These are phyloP conservation scores for Fraxinus xanthoxyloides DNA, from an alignment of 305 asterid genomes.

Conservation along the genomic window DNA sequence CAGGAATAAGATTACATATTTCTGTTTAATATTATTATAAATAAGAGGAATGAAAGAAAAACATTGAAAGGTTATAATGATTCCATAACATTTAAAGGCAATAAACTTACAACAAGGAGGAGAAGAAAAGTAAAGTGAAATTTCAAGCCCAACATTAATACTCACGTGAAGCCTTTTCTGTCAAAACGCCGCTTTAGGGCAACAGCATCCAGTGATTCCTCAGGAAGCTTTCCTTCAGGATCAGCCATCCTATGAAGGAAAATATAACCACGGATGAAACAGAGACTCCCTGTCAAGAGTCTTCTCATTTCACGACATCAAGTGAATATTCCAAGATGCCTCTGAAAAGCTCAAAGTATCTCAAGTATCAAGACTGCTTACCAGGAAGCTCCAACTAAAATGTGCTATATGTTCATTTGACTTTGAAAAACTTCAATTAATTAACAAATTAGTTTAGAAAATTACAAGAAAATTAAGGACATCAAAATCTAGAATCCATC, in stretches of 20 bases:
- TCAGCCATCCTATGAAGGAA: slow-evolving; percentile 60
- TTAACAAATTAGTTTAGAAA: neutral
- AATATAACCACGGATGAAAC: neutral
- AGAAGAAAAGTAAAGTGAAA: slow-evolving; percentile 4
- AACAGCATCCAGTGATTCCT: slow-evolving; percentile 65
- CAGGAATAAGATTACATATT: neutral
- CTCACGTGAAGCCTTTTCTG: slow-evolving; percentile 90
- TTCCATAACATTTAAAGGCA: neutral
- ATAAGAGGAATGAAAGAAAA: neutral
- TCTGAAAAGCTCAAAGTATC: neutral
- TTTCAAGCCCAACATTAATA: slow-evolving; percentile 8
- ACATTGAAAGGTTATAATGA: neutral
- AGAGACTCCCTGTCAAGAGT: neutral
- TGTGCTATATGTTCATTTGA: neutral
- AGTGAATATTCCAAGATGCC: neutral
- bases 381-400: neutral
- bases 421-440: neutral
- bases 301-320: neutral
- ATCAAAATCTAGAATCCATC: neutral
- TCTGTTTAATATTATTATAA: neutral
- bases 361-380: neutral
- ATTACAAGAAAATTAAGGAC: neutral
- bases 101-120: neutral
- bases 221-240: slow-evolving; percentile 88
- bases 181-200: slow-evolving; percentile 63